phyloP scores from a whole-genome alignment of 2,329 filamentous ascomycete genomes.

The Didymella lethalis region DNA sequence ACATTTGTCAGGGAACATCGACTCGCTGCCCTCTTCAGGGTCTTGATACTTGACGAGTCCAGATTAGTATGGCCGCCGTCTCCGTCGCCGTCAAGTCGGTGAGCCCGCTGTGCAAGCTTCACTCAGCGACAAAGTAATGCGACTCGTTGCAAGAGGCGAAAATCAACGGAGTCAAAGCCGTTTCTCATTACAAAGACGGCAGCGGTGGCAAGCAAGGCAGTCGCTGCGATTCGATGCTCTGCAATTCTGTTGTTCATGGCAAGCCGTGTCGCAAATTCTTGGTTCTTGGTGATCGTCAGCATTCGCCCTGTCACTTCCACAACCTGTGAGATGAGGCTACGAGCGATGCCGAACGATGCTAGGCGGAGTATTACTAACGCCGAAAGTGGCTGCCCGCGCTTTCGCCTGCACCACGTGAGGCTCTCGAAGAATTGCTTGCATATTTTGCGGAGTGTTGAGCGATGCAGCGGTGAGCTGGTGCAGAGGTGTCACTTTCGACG shows the following conservation, averaged over 20 bases:
- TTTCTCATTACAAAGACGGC: conserved; percentile 14
- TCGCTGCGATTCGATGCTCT: conserved; percentile 13
- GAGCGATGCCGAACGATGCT: conserved; percentile 4
- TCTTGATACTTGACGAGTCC: conserved; percentile 22
- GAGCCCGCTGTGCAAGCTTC: conserved; percentile 23
- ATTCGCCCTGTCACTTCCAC: conserved; percentile 21
- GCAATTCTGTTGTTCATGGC: conserved; percentile 4
- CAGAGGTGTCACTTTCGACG: conserved; percentile 6
- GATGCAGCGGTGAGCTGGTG: conserved; percentile 21
- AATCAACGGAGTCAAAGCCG: conserved; percentile 5
- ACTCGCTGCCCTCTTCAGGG: conserved; percentile 6
- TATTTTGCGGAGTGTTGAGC: conserved; percentile 17
- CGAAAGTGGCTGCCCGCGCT: conserved; percentile 7
- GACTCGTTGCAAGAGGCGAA: conserved; percentile 9
- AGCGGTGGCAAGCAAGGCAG: conserved; percentile 19
- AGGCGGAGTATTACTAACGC: conserved; percentile 5
- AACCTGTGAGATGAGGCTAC: conserved; percentile 14
- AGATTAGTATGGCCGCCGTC: conserved; percentile 15
- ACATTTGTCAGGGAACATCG: conserved; percentile 14
- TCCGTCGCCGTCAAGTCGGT: conserved; percentile 29
- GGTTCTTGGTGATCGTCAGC: not conserved
- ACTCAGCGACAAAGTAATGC: conserved; percentile 24
- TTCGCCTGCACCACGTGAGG: not conserved
- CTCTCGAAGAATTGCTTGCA: conserved; percentile 13
- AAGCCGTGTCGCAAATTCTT: conserved; percentile 7